Conservation (phyloP, 805 yeast genomes). For the Cyberlindnera maclurae region DNA sequence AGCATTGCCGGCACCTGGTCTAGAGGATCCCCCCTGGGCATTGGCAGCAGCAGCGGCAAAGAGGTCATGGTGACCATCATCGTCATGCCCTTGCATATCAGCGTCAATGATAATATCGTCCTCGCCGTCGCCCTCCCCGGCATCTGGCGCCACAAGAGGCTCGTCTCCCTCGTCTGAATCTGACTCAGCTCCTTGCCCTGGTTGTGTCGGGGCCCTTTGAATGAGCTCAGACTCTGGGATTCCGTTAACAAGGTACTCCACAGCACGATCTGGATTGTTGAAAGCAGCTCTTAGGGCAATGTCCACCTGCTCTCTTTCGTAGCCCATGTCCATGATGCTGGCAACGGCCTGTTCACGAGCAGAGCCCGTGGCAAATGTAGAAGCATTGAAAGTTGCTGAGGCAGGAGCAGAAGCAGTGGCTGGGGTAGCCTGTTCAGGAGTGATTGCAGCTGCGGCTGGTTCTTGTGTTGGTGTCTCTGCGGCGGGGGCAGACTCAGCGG, state of each 20-base stretch:
- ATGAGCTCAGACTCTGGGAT: slow-evolving; percentile 57
- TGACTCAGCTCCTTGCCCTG: slow-evolving; percentile 10
- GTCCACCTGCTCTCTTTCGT: slow-evolving; percentile 79
- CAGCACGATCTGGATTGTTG: slow-evolving; percentile 97
- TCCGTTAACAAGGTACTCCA: slow-evolving; percentile 87
- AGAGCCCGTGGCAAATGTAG: slow-evolving; percentile 70
- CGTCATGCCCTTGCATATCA: slow-evolving; percentile 22
- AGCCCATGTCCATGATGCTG: slow-evolving; percentile 94
- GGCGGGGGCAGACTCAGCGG: slow-evolving; percentile 20
- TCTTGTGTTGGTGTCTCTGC: slow-evolving; percentile 8
- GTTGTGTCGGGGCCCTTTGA: slow-evolving; percentile 20
- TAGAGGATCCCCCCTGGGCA: slow-evolving; percentile 19
- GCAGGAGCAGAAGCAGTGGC: slow-evolving; percentile 22
- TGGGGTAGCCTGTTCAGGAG: slow-evolving; percentile 16
- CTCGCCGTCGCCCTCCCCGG: slow-evolving; percentile 5
- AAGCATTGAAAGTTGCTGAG: slow-evolving; percentile 24
- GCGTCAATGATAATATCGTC: slow-evolving; percentile 25
- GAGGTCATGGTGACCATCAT: slow-evolving; percentile 13
- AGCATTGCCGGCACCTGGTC: slow-evolving; percentile 10
- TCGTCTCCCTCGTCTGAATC: slow-evolving; percentile 21
- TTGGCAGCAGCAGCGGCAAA: slow-evolving; percentile 24
- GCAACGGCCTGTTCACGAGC: slow-evolving; percentile 72
- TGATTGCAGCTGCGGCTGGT: slow-evolving; percentile 21
- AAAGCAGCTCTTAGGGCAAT: slow-evolving; percentile 90
- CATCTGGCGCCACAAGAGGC: slow-evolving; percentile 12